A percentile compares a stretch with the other conserved stretches of the same genome.
Evolutionary conservation across 2,329 filamentous ascomycete genomes (phyloP).

Genomic region (Diaporthe ampelina): DNA sequence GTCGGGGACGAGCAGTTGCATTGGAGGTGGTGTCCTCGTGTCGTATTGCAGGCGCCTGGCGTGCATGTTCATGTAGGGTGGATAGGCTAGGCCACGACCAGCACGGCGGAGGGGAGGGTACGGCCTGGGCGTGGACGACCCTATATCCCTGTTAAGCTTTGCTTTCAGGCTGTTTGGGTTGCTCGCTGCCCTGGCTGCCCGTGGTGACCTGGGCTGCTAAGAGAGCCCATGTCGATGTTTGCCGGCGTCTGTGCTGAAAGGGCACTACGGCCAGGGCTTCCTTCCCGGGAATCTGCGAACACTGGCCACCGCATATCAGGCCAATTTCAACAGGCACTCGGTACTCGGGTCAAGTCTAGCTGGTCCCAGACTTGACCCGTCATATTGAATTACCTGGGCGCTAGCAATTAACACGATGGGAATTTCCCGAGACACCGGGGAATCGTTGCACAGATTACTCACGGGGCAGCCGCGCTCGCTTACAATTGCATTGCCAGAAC

Average conservation of each 20-base stretch:
- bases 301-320: conserved; percentile 10
- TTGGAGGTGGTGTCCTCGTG: conserved; percentile 1
- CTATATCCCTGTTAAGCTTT: conserved; percentile 21
- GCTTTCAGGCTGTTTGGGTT: conserved; percentile 32
- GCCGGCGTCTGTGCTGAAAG: conserved; percentile 28
- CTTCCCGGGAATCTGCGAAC: conserved; percentile 25
- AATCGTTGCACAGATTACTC: conserved; percentile 6
- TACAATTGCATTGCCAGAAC: background rate
- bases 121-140: background rate
- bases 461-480: conserved; percentile 15
- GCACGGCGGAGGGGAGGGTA: background rate
- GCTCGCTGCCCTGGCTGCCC: background rate
- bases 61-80: conserved; percentile 23
- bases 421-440: conserved; percentile 32
- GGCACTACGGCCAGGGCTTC: background rate
- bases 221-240: background rate
- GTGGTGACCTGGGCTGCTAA: no score
- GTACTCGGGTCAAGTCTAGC: background rate
- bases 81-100: background rate
- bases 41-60: conserved; percentile 30
- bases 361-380: background rate
- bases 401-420: conserved; percentile 8
- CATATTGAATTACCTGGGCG: conserved; percentile 2
- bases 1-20: conserved; percentile 19
- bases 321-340: conserved; percentile 12